Evolutionary conservation across 495 filamentous ascomycete species (phyloP).

Genomic region (Terfezia boudieri): DNA sequence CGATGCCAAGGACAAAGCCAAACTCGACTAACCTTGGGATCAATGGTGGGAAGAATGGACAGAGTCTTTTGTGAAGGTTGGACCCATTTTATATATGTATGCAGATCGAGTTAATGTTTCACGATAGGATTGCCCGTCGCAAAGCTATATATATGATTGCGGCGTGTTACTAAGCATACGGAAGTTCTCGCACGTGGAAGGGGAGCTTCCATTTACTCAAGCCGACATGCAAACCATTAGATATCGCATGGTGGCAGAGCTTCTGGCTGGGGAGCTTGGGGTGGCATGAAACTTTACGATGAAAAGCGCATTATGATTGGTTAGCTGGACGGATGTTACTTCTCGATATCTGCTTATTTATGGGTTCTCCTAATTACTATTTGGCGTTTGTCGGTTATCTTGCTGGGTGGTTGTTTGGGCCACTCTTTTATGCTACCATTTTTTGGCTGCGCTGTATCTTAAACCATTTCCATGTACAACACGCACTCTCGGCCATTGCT

Average conservation of each 20-base stretch:
- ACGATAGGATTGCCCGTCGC: conserved; percentile 3
- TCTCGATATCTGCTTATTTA: too few relatives aligned
- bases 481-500: too few relatives aligned
- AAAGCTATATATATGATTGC: conserved; percentile 10
- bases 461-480: too few relatives aligned
- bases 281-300: neutral
- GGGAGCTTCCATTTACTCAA: conserved; percentile 2
- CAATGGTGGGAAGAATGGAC: conserved; percentile 3
- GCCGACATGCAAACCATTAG: conserved; percentile 9
- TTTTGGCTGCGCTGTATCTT: too few relatives aligned
- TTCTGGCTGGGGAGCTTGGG: conserved; percentile 3
- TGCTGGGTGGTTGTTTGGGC: too few relatives aligned
- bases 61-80: conserved; percentile 4
- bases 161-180: conserved; percentile 14
- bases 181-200: conserved; percentile 11
- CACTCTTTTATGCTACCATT: too few relatives aligned
- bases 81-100: too few relatives aligned
- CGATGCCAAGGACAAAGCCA: conserved; percentile 1
- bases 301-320: too few relatives aligned
- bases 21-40: neutral
- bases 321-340: too few relatives aligned
- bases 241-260: conserved; percentile 10
- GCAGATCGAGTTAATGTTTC: too few relatives aligned
- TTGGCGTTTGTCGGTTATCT: too few relatives aligned
- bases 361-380: too few relatives aligned